These are phyloP conservation scores for Aspergillus ellipticus DNA, from an alignment of 495 filamentous ascomycete genomes.

Conservation along the genomic window DNA sequence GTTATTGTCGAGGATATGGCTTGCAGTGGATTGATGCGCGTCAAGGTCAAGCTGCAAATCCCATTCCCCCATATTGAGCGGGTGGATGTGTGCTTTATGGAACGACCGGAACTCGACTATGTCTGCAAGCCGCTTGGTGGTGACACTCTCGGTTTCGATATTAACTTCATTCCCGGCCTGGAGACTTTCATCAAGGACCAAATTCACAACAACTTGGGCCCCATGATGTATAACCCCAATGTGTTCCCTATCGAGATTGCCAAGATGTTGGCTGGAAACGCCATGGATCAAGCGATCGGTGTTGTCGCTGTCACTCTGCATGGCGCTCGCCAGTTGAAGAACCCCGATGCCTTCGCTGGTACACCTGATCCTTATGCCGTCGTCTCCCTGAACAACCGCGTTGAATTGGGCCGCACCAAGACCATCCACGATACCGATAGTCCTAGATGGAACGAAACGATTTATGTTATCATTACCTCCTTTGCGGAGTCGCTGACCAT, in stretches of 20 bases:
- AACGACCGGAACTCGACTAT: slow-evolving; percentile 78
- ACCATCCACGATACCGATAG: slow-evolving; percentile 77
- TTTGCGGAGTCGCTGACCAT: slow-evolving; percentile 82
- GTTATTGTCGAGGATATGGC: slow-evolving; percentile 98
- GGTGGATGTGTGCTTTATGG: slow-evolving; percentile 85
- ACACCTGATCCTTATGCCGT: slow-evolving; percentile 89
- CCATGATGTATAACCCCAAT: slow-evolving; percentile 97
- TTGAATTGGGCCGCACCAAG: slow-evolving; percentile 82
- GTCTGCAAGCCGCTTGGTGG: slow-evolving; percentile 96
- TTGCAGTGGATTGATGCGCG: slow-evolving; percentile 87
- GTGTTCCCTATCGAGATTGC: slow-evolving; percentile 98
- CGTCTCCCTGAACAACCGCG: slow-evolving; percentile 79
- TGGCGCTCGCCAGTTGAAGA: slow-evolving; percentile 87
- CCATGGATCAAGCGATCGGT: slow-evolving; percentile 93
- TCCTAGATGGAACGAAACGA: slow-evolving; percentile 93
- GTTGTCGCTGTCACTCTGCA: slow-evolving; percentile 89
- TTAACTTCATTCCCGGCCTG: slow-evolving; percentile 95
- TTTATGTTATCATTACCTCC: slow-evolving; percentile 89
- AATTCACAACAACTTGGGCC: slow-evolving; percentile 84
- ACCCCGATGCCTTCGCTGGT: slow-evolving; percentile 87
- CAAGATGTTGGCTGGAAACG: slow-evolving; percentile 94
- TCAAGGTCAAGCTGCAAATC: slow-evolving; percentile 96
- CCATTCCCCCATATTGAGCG: slow-evolving; percentile 93
- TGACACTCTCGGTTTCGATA: slow-evolving; percentile 93
- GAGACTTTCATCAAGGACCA: slow-evolving; percentile 92